These are phyloP conservation scores for Saturnispora besseyi DNA, from an alignment of 805 yeast genomes.

Conservation along the genomic window DNA sequence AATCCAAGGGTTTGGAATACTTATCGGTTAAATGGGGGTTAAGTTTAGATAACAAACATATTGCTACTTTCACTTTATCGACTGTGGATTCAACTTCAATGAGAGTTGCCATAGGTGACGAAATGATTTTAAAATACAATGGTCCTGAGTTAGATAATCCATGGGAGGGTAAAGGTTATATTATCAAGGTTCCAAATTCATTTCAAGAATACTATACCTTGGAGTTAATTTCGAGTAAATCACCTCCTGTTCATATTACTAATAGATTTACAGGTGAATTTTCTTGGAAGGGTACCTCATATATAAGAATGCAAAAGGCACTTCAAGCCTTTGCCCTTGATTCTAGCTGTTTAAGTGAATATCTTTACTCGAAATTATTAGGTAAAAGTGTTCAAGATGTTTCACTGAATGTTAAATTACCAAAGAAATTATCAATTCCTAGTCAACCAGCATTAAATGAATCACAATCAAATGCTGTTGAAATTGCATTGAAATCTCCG, in stretches of 20 bases:
- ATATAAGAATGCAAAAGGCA: constrained; percentile 77
- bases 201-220: constrained; percentile 60
- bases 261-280: constrained; percentile 75
- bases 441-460: constrained; percentile 62
- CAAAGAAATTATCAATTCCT: constrained; percentile 52
- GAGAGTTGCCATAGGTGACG: constrained; percentile 79
- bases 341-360: constrained; percentile 60
- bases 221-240: constrained; percentile 44
- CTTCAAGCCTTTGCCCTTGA: constrained; percentile 62
- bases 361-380: constrained; percentile 64
- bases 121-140: constrained; percentile 55
- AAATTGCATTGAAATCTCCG: constrained; percentile 58
- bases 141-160: constrained; percentile 43
- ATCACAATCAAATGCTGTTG: constrained; percentile 75
- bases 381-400: constrained; percentile 70
- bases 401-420: constrained; percentile 53
- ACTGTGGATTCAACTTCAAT: constrained; percentile 56
- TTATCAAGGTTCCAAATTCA: constrained; percentile 62
- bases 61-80: constrained; percentile 62
- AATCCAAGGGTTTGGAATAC: constrained; percentile 67
- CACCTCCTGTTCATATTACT: constrained; percentile 44
- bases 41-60: constrained; percentile 53
- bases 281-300: constrained; percentile 82
- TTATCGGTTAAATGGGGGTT: constrained; percentile 66
- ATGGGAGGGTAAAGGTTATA: constrained; percentile 70